These are phyloP conservation scores for Epichloe brachyelytri DNA, from an alignment of 2,329 filamentous ascomycete genomes.

Conservation along the genomic window DNA sequence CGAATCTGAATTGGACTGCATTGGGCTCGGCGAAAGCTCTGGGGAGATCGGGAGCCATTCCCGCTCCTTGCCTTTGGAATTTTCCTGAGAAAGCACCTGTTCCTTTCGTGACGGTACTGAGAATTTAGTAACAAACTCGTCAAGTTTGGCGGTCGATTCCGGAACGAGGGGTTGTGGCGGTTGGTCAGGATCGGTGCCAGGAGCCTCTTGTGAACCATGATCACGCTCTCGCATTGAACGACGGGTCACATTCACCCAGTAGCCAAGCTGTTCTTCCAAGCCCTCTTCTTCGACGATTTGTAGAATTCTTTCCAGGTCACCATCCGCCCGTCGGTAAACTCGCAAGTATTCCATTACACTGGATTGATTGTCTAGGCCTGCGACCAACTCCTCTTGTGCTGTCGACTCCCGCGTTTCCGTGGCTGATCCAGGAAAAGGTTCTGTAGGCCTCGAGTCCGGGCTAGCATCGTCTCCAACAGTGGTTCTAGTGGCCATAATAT, in stretches of 20 bases:
- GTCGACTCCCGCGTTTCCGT: not conserved
- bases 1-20: constrained; percentile 5
- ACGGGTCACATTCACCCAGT: constrained; percentile 43
- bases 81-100: not conserved
- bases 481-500: not conserved
- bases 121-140: not conserved
- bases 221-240: constrained; percentile 15
- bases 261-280: constrained; percentile 42
- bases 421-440: not conserved
- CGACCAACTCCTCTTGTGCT: not conserved
- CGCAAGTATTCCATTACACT: constrained; percentile 27
- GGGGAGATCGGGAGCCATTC: constrained; percentile 6
- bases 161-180: not conserved
- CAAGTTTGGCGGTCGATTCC: not conserved
- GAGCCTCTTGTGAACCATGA: not conserved
- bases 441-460: not conserved
- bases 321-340: constrained; percentile 47
- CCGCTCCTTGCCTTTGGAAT: constrained; percentile 17
- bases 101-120: not conserved
- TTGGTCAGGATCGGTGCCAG: not conserved
- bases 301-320: constrained; percentile 45
- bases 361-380: constrained; percentile 9
- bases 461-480: not conserved
- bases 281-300: constrained; percentile 49
- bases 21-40: constrained; percentile 5